Base-by-base conservation (phyloP, 306 rosid species). In the Begonia peltatifolia region DNA sequence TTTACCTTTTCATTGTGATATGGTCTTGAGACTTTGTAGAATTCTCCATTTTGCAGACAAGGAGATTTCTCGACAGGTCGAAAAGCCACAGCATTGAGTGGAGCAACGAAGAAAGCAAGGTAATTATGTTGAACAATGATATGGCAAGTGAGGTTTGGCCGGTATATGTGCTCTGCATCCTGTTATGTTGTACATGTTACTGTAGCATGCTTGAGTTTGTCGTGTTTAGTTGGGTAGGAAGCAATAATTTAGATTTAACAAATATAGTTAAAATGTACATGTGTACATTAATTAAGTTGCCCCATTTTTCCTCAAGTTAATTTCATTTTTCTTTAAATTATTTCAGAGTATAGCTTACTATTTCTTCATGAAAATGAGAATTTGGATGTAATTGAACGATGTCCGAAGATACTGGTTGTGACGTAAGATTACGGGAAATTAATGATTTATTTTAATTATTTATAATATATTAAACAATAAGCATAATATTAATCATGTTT, bases 41-140 rank as follows among this genome's bases (percentile, higher is more conserved):
- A 88, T 90, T 49, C 87, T 90, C 72, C 95, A 90, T 76, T 90
- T 85, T 67, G 97, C 97, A 47, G 97, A 89, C 63, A 89, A 73
- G 56, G 95, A 85, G 77, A 85, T 89, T 36, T 76, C 77, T 18
- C 74, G 79, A 65, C 76, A 66, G 54, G 74, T 75, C 4, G 95
- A 80, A 55, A 90, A 90, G 76, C 74, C 84, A 9, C 76, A 72
- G 64, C 62, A 25, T 60, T 56, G 15, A 58, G 74, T 55, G 44
- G 58, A 49, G 50, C 51, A 61, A 5, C 53, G 41, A 48, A 54
- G 63, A 74, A 18, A 42, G 44, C 20, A 15, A 51, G 51, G 14
- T 9, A 47, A 47, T 20, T 20, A 2, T 6, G 14, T 12, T 47
- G 51, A 17, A 17, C 18, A 17, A 17, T 17, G 18, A 17, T 17